Conservation (phyloP, 2,329 filamentous ascomycete species). For the Ophiostoma ulmi region DNA sequence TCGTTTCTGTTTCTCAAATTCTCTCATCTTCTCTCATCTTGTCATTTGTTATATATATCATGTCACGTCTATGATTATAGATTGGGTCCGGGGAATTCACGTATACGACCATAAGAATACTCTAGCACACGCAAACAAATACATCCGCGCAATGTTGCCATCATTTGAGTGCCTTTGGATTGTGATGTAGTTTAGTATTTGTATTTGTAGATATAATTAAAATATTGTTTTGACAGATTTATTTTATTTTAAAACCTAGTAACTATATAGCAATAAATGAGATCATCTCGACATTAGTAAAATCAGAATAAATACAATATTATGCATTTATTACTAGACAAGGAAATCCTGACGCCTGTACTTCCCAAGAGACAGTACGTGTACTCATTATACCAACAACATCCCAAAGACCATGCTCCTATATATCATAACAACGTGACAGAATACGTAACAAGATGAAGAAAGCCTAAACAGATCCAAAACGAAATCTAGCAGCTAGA, state of each 20-base stretch:
- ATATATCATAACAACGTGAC: conserved; percentile 1
- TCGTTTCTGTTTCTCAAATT: background rate
- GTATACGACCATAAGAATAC: conserved; percentile 20
- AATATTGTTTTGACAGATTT: no score
- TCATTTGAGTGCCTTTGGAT: background rate
- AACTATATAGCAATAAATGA: no score
- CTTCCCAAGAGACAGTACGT: background rate
- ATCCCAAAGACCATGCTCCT: background rate
- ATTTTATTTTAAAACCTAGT: no score
- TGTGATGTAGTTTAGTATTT: no score
- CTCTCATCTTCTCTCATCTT: background rate
- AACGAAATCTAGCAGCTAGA: background rate
- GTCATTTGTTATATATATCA: background rate
- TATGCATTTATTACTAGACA: background rate
- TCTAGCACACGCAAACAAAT: conserved; percentile 19
- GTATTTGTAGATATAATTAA: no score
- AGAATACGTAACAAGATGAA: background rate
- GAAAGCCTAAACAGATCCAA: background rate
- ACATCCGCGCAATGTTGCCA: background rate
- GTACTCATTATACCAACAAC: background rate
- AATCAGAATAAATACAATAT: no score
- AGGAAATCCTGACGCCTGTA: background rate
- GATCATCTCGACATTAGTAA: no score
- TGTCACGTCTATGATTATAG: conserved; percentile 6
- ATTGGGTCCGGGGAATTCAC: conserved; percentile 16